Evolutionary conservation across 371 early-diverging fungal genomes (phyloP), one percentile per base, ranked within the genome.

Genomic region (Mortierella sp.): DNA sequence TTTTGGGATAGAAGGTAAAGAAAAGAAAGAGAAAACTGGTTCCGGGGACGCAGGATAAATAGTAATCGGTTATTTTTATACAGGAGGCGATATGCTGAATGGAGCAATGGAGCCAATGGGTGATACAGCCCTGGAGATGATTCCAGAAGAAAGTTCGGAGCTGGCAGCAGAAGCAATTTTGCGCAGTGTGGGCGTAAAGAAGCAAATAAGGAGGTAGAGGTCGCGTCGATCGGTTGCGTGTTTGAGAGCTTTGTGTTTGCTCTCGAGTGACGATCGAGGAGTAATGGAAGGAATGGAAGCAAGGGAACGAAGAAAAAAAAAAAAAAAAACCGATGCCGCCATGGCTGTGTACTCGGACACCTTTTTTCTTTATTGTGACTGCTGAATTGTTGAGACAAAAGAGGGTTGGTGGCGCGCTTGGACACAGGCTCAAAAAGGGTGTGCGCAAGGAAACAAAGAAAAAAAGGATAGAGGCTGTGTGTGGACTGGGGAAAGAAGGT

Each of bases 371-470:
- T 4, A 13, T 2, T 13, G 57, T 57, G 57, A 57, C 57, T 57
- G 57, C 28, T 61, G 16, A 61, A 5, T 61, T 3, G 31, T 31
- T 57, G 26, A 59, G 57, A 57, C 57, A 55, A 21, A 6, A 2
- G 28, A n/a, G n/a, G 28, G 16, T 61, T 61, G 61, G 61, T 61
- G 61, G 61, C 61, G 61, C 61, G 19, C 61, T 61, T 61, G 61
- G 59, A 59, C 14, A 57, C 48, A 46, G 4, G 5, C 57, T 10
- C 11, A 8, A 6, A 55, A 53, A 53, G 21, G 54, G 54, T 9
- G 48, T 46, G 48, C 13, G 55, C 54, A n/a, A 11, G 24, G 8
- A 16, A 54, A n/a, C 3, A n/a, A 54, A n/a, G 9, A 28, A 28
- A 13, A 26, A 3, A 26, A 10, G 31, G 16, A 57, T 54, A 3